phyloP scores from a whole-genome alignment of 1,284 basidiomycete genomes.

The Ceratobasidium sp. region DNA sequence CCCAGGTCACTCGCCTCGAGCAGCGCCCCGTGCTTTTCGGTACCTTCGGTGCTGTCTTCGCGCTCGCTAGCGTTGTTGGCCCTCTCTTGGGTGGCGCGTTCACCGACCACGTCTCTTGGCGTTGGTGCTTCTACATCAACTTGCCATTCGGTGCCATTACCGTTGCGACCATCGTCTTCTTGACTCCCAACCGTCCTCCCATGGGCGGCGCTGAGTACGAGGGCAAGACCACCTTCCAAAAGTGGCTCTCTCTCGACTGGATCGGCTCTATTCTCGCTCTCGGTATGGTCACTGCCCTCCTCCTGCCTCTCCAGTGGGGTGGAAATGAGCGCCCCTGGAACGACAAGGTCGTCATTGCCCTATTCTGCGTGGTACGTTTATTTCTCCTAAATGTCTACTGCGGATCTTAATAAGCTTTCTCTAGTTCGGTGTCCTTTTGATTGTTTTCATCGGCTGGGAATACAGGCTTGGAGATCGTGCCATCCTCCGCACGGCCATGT shows the following conservation, averaged over 20 bases:
- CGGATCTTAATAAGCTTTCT: background rate
- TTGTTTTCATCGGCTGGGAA: slow-evolving; percentile 57
- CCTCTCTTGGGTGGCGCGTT: slow-evolving; percentile 61
- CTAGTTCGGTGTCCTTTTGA: slow-evolving; percentile 55
- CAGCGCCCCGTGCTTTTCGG: slow-evolving; percentile 54
- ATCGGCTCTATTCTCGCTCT: slow-evolving; percentile 58
- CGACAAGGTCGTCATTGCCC: slow-evolving; percentile 52
- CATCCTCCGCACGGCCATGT: slow-evolving; percentile 50
- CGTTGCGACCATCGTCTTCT: slow-evolving; percentile 41
- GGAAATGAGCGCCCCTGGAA: slow-evolving; percentile 59
- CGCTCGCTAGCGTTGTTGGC: slow-evolving; percentile 52
- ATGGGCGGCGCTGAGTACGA: slow-evolving; percentile 31
- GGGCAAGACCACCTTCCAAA: slow-evolving; percentile 48
- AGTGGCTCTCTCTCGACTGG: slow-evolving; percentile 57
- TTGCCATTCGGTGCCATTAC: slow-evolving; percentile 60
- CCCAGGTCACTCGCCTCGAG: slow-evolving; percentile 53
- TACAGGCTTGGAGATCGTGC: slow-evolving; percentile 55
- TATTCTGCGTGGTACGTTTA: slow-evolving; percentile 49
- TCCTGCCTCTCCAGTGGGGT: slow-evolving; percentile 60
- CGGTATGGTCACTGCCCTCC: slow-evolving; percentile 56
- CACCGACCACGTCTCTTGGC: slow-evolving; percentile 61
- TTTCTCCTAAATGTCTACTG: background rate
- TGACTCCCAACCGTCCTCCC: slow-evolving; percentile 38
- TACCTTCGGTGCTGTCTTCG: slow-evolving; percentile 53
- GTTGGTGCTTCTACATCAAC: slow-evolving; percentile 58